phyloP scores from a whole-genome alignment of 768 basidiomycete species.

The Cystobasidium ongulense region DNA sequence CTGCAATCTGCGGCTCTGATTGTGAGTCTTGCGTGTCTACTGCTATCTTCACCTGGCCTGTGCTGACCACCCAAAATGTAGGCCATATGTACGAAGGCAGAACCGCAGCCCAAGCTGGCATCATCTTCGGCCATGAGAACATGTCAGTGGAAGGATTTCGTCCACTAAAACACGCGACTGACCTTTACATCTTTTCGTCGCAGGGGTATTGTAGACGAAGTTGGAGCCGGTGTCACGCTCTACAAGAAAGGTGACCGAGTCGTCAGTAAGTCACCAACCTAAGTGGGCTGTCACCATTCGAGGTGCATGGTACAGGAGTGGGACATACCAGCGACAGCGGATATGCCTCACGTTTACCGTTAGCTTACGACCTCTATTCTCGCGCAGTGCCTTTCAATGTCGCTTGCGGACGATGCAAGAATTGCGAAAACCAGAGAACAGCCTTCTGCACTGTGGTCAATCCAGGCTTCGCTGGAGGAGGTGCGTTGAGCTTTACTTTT shows the following conservation, averaged over 20 bases:
- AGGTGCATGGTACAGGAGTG: no score
- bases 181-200: background rate
- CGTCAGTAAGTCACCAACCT: constrained; percentile 46
- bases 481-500: background rate
- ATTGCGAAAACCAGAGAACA: constrained; percentile 53
- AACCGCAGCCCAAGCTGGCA: constrained; percentile 32
- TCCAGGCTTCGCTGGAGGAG: constrained; percentile 46
- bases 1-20: constrained; percentile 41
- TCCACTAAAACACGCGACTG: no score
- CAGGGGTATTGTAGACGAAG: constrained; percentile 50
- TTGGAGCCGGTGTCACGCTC: constrained; percentile 28
- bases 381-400: constrained; percentile 55
- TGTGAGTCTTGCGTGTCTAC: constrained; percentile 40
- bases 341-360: no score
- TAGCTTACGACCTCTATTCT: no score
- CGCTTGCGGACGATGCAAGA: constrained; percentile 55
- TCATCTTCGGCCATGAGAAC: constrained; percentile 32
- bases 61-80: background rate
- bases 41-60: constrained; percentile 33
- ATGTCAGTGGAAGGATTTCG: background rate
- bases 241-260: constrained; percentile 54
- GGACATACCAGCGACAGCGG: no score
- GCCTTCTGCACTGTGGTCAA: constrained; percentile 58
- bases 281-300: no score
- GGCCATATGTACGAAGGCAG: constrained; percentile 27